phyloP scores from a whole-genome alignment of 148 eudicot genomes.

The Spergularia marina region DNA sequence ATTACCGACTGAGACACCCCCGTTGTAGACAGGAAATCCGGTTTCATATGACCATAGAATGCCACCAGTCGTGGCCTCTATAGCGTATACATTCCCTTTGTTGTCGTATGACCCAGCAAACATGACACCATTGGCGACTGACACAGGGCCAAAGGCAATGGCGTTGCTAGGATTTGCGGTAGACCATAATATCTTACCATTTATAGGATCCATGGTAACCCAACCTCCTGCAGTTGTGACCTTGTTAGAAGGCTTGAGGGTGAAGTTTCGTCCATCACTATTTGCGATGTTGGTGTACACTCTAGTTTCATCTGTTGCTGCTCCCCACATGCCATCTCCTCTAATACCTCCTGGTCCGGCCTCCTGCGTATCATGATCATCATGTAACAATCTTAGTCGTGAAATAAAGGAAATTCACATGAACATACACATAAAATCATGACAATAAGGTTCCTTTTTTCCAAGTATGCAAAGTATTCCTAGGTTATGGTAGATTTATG shows the following conservation, averaged over 20 bases:
- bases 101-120: constrained; percentile 42
- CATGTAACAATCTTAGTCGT: neutral
- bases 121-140: constrained; percentile 53
- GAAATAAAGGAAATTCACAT: too few species aligned
- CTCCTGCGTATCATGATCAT: constrained; percentile 29
- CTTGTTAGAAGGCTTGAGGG: constrained; percentile 41
- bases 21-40: constrained; percentile 40
- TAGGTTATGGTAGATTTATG: too few species aligned
- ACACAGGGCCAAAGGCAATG: constrained; percentile 40
- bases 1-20: constrained; percentile 47
- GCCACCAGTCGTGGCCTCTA: constrained; percentile 41
- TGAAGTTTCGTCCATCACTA: constrained; percentile 31
- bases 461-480: too few species aligned
- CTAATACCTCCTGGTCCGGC: constrained; percentile 52
- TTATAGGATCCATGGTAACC: constrained; percentile 50
- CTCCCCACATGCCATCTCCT: constrained; percentile 69
- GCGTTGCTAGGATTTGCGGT: constrained; percentile 44
- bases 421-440: neutral
- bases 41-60: constrained; percentile 53
- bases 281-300: constrained; percentile 62
- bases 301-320: constrained; percentile 51
- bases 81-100: constrained; percentile 46
- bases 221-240: constrained; percentile 51
- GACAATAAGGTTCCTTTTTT: too few species aligned
- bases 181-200: constrained; percentile 49